Evolutionary conservation across 768 basidiomycete genomes (phyloP).

Genomic region (Collybiopsis luxurians): DNA sequence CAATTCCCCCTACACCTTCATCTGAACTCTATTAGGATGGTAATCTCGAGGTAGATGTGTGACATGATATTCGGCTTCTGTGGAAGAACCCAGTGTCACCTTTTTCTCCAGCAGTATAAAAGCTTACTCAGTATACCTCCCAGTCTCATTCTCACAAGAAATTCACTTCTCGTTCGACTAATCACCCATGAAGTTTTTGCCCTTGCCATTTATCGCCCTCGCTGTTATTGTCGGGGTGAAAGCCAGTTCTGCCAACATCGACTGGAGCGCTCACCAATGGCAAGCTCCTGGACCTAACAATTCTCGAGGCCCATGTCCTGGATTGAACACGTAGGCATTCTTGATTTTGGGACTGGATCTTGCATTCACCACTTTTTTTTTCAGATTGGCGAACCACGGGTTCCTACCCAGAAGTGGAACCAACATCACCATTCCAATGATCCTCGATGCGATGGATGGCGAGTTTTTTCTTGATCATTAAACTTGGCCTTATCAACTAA

Average conservation of each 20-base stretch:
- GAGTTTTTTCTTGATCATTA: not conserved
- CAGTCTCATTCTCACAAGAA: no score
- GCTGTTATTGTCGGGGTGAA: not conserved
- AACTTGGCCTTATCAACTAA: not conserved
- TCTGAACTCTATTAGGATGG: no score
- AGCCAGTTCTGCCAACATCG: not conserved
- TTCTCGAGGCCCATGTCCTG: conserved; percentile 5
- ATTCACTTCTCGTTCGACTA: no score
- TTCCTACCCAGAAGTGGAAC: conserved; percentile 6
- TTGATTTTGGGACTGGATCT: no score
- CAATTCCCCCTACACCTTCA: no score
- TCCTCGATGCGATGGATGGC: not conserved
- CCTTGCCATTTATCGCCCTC: not conserved
- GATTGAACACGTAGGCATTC: conserved; percentile 4
- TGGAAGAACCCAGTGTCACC: no score
- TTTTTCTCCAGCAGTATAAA: no score
- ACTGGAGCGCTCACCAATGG: conserved; percentile 2
- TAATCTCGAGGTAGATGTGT: no score
- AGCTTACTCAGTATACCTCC: no score
- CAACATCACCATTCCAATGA: conserved; percentile 2
- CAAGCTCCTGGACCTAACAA: not conserved
- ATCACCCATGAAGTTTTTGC: not conserved
- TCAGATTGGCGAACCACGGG: conserved; percentile 7
- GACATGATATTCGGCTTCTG: no score
- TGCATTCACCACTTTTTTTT: not conserved